Evolutionary conservation across 805 yeast species (phyloP), one percentile per base, ranked within the genome.

Genomic region (Ogataea sp.): DNA sequence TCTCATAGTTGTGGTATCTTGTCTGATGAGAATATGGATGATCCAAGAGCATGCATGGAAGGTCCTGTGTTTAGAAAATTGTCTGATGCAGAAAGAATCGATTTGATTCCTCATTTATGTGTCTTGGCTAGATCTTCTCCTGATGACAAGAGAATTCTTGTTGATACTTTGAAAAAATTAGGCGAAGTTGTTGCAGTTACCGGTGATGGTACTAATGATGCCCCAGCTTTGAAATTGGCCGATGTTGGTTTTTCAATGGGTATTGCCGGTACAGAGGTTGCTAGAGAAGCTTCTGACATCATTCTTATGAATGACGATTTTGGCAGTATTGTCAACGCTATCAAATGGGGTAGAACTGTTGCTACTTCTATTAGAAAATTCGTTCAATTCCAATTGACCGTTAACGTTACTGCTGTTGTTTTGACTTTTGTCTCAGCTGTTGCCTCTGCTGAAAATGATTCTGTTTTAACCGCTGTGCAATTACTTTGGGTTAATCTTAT

Each of bases 231-330:
- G 55, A 87, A 90, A 55, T 70, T 89, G 43, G 99, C 98, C 0
- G 97, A 93, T 64, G 95, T 93, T 42, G 99, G 99, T 2, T 90
- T 93, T 56, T 85, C 97, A 2, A 93, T 93, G 99, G 99, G 99
- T 48, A 86, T 89, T 44, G 74, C 95, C 8, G 99, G 99, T 48
- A 93, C 98, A 2, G 99, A 93, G 63, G 97, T 93, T 45, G 98
- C 99, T 9, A 78, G 96, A 60, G 99, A 93, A 58, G 98, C 98
- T 7, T 85, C 96, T 6, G 98, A 93, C 61, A 93, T 93, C 95
- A 88, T 93, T 42, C 70, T 93, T 48, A 93, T 96, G 37, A 95
- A 93, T 59, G 97, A 93, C 64, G 95, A 93, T 65, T 93, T 93
- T 56, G 70, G 86, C 5, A 89, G 94, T 32, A 93, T 93, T 61